Base-by-base conservation (phyloP, 2,329 filamentous ascomycete species). In the Fusarium virguliforme region DNA sequence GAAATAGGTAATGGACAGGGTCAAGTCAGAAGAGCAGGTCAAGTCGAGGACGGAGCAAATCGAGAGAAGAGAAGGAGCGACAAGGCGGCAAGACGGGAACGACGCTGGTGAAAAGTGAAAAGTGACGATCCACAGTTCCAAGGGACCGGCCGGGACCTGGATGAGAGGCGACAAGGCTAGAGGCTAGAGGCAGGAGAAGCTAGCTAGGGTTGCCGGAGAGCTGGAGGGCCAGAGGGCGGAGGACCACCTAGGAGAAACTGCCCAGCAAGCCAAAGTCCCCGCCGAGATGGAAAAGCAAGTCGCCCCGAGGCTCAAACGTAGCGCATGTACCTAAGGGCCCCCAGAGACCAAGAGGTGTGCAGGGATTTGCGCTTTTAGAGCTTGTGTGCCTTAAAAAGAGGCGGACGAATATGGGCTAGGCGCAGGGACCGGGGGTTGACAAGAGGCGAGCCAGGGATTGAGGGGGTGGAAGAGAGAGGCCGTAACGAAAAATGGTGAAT, bases 41-140 rank as follows among this genome's bases (percentile, higher is more conserved):
- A 30, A 30, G 28, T 32, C 41, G 56, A 68, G 46, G 34, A 64
- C 32, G 62, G 60, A 65, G 48, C 40, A 70, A 54, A 54, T 65
- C 56, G 46, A 68, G 43, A 48, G 43, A 18, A 18, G 18, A 18
- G 64, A 56, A 53, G 46, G 62, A 50, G 46, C 28, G 43, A 48
- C 43, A 30, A 48, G 43, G 65, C 58, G 60, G 60, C 48, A 56
- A 48, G 50, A 54, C 50, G 60, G 41, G 43, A 59, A 68, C 65
- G 60, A 48, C 48, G 62, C 57, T 63, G 64, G 65, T 70, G 37
- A 75, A 75, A 76, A 74, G 68, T 74, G 73, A 76, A 67, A 75
- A 73, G 74, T 72, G 69, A 76, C 65, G 71, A 74, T 75, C 74
- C 73, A 76, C 74, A 67, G 62, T 54, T 65, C 59, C 50, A 62